Base-by-base conservation (phyloP, 352 stramenopile genomes). In the Sclerospora graminicola region DNA sequence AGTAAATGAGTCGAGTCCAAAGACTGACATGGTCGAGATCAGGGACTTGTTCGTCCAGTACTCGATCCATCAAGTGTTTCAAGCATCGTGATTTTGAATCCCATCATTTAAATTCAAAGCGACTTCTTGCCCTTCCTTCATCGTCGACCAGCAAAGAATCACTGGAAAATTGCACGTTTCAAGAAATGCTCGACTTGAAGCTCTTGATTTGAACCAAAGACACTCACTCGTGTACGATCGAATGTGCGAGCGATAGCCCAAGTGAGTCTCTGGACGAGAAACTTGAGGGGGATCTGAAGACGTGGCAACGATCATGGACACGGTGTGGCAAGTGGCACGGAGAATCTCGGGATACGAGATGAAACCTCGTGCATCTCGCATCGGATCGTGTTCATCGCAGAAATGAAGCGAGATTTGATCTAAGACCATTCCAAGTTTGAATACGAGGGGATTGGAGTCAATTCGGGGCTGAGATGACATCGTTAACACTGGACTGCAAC, bases 181-280 rank as follows among this genome's bases (percentile, higher is more conserved):
- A 89, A 41, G 31, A 84, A 86, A 59, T 92, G 77, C 19, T 79
- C 70, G 21, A 87, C 31, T 48, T 88, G 64, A 11, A 86, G 27
- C 16, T 69, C 54, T 35, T 68, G 52, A 10, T 87, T 26, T 13
- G 45, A 33, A 20, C 79, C 26, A 21, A 72, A 83, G 8, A 86
- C n/a, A n/a, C n/a, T n/a, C 42, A 10, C 69, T 69, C 11, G 57
- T 77, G 54, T 85, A 89, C 18, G 60, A 56, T 20, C 67, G 63
- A 34, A 92, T 56, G 42, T 89, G 69, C 3, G 68, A 66, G 7
- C 88, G 33, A 54, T 89, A 89, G 1, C 80, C 80, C 19, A 88
- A 46, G 9, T 54, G 59, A 15, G 62, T 51, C 26, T 61, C 74
- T 13, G 65, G 51, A n/a, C 63, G 60, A 4, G 65, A 51, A 23